phyloP scores from a whole-genome alignment of 371 early-diverging fungal genomes.

The Mortierella sp. region DNA sequence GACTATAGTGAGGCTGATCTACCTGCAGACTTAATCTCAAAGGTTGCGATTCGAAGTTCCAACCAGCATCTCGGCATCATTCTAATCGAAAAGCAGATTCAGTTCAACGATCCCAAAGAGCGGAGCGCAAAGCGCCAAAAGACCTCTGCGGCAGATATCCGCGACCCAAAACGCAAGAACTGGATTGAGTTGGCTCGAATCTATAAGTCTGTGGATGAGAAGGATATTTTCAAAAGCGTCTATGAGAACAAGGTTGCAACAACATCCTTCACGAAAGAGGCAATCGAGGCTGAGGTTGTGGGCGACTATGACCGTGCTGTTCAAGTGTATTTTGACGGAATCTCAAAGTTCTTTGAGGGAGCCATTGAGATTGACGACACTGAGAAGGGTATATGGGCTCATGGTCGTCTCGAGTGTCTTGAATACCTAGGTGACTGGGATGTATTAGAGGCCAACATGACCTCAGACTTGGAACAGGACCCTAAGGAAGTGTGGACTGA shows the following conservation, averaged over 20 bases:
- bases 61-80: constrained; percentile 70
- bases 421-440: constrained; percentile 76
- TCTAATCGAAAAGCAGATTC: constrained; percentile 59
- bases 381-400: constrained; percentile 64
- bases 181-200: constrained; percentile 73
- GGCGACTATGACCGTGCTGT: constrained; percentile 70
- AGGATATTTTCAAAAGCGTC: constrained; percentile 69
- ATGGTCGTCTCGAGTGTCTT: constrained; percentile 69
- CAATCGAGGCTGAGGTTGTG: constrained; percentile 66
- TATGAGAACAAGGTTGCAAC: constrained; percentile 64
- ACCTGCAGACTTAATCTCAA: constrained; percentile 51
- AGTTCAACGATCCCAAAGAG: constrained; percentile 38
- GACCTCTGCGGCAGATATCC: constrained; percentile 11
- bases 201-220: constrained; percentile 70
- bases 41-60: constrained; percentile 57
- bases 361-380: constrained; percentile 46
- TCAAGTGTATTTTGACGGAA: constrained; percentile 58
- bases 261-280: constrained; percentile 58
- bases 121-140: constrained; percentile 40
- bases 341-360: constrained; percentile 48
- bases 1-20: constrained; percentile 56
- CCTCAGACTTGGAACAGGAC: constrained; percentile 56
- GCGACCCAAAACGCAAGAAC: constrained; percentile 25
- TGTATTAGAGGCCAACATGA: constrained; percentile 57
- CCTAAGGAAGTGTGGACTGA: constrained; percentile 61